A percentile compares a stretch with the other conserved stretches of the same genome.
Conservation (phyloP, 2,329 filamentous ascomycete genomes). For the Rutstroemia sp. region DNA sequence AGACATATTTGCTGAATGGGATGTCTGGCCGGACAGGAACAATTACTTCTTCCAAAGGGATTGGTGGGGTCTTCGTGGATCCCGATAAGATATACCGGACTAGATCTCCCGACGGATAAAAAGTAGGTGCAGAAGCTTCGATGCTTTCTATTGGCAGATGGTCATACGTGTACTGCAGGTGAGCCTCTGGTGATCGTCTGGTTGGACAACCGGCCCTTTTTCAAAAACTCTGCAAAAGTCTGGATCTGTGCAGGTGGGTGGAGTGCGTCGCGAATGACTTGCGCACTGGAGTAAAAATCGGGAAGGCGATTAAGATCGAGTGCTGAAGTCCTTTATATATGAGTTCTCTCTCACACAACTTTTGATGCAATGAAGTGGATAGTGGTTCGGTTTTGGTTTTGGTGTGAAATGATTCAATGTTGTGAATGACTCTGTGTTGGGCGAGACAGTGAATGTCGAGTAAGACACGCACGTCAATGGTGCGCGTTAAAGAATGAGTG, state of each 20-base stretch:
- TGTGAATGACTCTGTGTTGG: background rate
- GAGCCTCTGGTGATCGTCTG: constrained; percentile 6
- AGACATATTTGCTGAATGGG: constrained; percentile 35
- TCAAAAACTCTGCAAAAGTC: constrained; percentile 1
- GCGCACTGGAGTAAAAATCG: background rate
- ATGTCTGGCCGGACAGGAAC: constrained; percentile 7
- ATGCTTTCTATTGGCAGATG: constrained; percentile 11
- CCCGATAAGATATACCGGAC: constrained; percentile 13
- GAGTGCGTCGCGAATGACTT: background rate
- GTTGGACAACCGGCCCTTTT: constrained; percentile 2
- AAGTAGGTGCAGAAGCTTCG: constrained; percentile 1
- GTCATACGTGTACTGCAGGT: constrained; percentile 14
- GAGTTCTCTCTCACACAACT: background rate
- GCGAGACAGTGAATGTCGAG: background rate
- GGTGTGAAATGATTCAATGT: background rate
- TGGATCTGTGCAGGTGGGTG: background rate
- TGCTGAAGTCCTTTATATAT: background rate
- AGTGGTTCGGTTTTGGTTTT: too few relatives aligned
- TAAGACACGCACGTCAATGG: background rate
- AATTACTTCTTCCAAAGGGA: constrained; percentile 2
- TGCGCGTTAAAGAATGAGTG: background rate
- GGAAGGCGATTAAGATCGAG: background rate
- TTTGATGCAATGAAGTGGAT: background rate
- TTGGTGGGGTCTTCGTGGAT: constrained; percentile 16
- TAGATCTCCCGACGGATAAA: constrained; percentile 14